These are phyloP conservation scores for Sextonia rubra DNA, from an alignment of 164 flowering plant species.

Conservation along the genomic window DNA sequence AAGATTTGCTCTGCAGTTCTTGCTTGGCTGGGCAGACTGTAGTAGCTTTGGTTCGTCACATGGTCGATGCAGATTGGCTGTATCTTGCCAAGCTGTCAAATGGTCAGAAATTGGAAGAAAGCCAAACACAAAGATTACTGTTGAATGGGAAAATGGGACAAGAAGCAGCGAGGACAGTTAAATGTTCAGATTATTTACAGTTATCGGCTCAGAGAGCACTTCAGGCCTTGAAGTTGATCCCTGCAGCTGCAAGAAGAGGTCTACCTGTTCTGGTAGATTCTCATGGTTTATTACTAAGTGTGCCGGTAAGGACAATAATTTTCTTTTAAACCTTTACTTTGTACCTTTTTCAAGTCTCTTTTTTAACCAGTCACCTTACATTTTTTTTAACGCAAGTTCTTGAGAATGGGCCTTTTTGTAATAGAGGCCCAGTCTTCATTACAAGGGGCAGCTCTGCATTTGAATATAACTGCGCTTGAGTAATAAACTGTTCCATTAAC, in stretches of 20 bases:
- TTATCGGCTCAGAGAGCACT: slow-evolving; percentile 67
- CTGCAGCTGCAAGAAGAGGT: slow-evolving; percentile 80
- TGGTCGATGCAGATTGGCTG: slow-evolving; percentile 90
- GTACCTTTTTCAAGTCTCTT: not conserved
- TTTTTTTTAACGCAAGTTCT: not conserved
- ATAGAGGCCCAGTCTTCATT: not conserved
- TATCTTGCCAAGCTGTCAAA: slow-evolving; percentile 56
- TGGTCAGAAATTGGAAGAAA: slow-evolving; percentile 17
- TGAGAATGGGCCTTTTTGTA: not conserved
- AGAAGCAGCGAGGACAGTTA: slow-evolving; percentile 11
- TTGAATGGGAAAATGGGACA: slow-evolving; percentile 9
- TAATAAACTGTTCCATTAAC: not conserved
- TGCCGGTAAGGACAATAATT: slow-evolving; percentile 54
- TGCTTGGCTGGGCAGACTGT: slow-evolving; percentile 36
- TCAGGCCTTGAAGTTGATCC: slow-evolving; percentile 51
- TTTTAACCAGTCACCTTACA: not conserved
- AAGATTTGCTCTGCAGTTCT: slow-evolving; percentile 22
- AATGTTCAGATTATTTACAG: slow-evolving; percentile 35
- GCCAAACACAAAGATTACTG: slow-evolving; percentile 9
- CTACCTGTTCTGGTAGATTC: slow-evolving; percentile 69
- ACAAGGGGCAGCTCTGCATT: not conserved
- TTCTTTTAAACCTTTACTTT: not conserved
- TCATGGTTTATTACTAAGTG: slow-evolving; percentile 55
- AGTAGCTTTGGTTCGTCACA: slow-evolving; percentile 48
- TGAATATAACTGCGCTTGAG: not conserved